Percentiles rank a stretch among this genome's conserved stretches.
These are phyloP conservation scores for Coemansia sp. DNA, from an alignment of 192 early-diverging fungal genomes.

Conservation along the genomic window DNA sequence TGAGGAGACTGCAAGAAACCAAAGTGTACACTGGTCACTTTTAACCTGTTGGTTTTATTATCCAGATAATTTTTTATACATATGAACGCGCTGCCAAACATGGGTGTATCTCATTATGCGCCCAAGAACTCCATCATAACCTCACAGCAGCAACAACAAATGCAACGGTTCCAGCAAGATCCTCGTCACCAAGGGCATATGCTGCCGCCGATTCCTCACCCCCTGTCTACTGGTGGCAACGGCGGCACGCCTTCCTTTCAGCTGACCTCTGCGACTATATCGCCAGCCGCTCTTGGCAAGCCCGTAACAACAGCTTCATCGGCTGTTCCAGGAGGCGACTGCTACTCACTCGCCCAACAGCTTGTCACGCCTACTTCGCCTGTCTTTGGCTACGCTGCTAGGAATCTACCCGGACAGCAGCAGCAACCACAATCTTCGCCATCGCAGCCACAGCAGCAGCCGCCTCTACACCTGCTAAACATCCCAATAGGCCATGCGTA, in stretches of 20 bases:
- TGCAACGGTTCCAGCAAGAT: not conserved
- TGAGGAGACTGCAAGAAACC: not conserved
- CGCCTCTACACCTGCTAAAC: not conserved
- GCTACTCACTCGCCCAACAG: not conserved
- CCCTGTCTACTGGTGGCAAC: not conserved
- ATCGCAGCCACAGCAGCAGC: not conserved
- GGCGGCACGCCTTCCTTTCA: not conserved
- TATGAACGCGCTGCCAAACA: slow-evolving; percentile 6
- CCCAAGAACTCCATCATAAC: not conserved
- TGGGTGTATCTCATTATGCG: not conserved
- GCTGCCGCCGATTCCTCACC: slow-evolving; percentile 5
- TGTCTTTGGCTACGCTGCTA: not conserved
- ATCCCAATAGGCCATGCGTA: slow-evolving; percentile 23
- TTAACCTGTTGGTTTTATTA: not conserved
- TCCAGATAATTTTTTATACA: not conserved
- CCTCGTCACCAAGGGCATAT: not conserved
- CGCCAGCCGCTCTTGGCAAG: not conserved
- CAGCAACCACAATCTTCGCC: not conserved
- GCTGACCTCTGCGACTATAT: not conserved
- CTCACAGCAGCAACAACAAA: not conserved
- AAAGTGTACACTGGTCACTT: not conserved
- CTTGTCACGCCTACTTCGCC: slow-evolving; percentile 9
- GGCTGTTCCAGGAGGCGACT: not conserved
- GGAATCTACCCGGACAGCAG: not conserved
- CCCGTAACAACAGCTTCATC: not conserved